Base-by-base conservation (phyloP, 768 basidiomycete genomes). In the Lactifluus hygrophoroides region DNA sequence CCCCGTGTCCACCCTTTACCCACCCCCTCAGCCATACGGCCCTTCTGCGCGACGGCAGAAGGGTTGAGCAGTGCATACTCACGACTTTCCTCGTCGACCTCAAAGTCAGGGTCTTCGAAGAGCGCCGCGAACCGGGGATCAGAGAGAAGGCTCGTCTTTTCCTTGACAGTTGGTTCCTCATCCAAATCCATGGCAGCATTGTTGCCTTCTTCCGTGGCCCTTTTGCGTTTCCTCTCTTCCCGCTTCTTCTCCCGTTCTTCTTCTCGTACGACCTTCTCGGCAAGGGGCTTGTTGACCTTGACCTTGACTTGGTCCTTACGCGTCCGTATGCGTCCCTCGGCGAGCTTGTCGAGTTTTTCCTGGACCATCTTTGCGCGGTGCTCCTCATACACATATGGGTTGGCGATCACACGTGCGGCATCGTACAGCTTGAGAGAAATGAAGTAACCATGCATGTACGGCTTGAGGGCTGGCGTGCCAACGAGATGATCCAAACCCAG, bases 361-460 rank as follows among this genome's bases (percentile, higher is more conserved):
- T 81, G 81, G 53, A 97, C 80, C 68, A 92, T 74, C 67, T 85
- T 86, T 71, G 95, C 93, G 62, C 93, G 87, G 71, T 97, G 86
- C 68, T 99, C 96, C 40, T 85, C 85, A 70, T 98, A 97, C 10
- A 87, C 92, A 69, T 92, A 94, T 2, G 96, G 96, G 74, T 98
- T 97, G 56, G 93, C 87, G 64, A 98, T 94, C 63, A 95, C 81
- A 32, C 94, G 86, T 2, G 96, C 96, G 51, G 94, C 88, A 66
- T 94, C 91, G 75, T 98, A 98, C 5, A 98, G 82, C 67, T 93
- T 91, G 73, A 98, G 84, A 5, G 94, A 90, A 62, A 97, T 73
- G 76, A 99, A 98, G 82, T 94, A 98, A 43, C 96, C 96, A 72
- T 99, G 96, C 95, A 99, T 97, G 74, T 98, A 99, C 4, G 96